Evolutionary conservation across 805 yeast genomes (phyloP), one percentile per base, ranked within the genome.

Genomic region (Spathaspora sp.): DNA sequence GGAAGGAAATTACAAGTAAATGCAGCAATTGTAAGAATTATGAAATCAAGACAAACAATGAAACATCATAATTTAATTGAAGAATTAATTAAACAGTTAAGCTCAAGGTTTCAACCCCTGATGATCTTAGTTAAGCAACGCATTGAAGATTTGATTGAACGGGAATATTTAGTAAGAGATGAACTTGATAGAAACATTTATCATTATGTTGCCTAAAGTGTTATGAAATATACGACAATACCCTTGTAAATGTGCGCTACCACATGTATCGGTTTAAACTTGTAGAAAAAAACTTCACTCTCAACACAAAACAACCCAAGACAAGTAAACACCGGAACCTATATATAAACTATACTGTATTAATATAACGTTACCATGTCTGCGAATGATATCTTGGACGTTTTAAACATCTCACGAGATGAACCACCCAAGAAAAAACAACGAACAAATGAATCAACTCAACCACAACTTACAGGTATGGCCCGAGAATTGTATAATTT

Each of bases 401-500:
- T 88, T 52, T 74, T 88, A 54, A 86, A 87, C 69, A 81, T 87
- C 56, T 84, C 80, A 56, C 66, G 81, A 46, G 80, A 76, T 52
- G 68, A 70, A 1, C 77, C 74, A 17, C 66, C 70, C 7, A 75
- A 72, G 60, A 77, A 76, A 60, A 72, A 73, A 51, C 74, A 69
- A 47, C 72, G 67, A 46, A 58, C 60, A 16, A 47, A 45, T 48
- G 68, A 60, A 5, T 55, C 17, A 8, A 61, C 59, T 3, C 60
- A 76, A 44, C 44, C 48, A 14, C 44, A 44, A 18, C 40, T 35
- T 8, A 73, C 83, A 1, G 96, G 96, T 23, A 87, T 93, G 82
- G 92, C 89, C 55, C 79, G 98, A 58, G 99, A 94, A 65, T 73
- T 94, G 49, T 92, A 87, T 67, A 87, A 87, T 57, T 76, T 96